phyloP scores from a whole-genome alignment of 768 basidiomycete genomes.

The Leccinum pellstonianum region DNA sequence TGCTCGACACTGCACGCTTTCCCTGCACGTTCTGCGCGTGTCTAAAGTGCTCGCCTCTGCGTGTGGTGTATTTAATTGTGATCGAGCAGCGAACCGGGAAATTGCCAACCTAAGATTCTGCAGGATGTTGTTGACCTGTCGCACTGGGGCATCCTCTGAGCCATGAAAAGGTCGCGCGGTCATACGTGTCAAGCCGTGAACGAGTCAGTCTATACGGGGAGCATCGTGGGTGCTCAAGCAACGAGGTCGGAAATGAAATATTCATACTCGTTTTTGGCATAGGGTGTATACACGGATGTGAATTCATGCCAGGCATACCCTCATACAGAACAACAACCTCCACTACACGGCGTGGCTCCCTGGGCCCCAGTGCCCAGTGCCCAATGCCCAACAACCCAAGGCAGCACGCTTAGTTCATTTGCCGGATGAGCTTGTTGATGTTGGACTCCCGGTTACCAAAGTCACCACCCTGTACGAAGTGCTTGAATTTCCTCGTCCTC shows the following conservation, averaged over 20 bases:
- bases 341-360: slow-evolving; percentile 7
- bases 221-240: not conserved
- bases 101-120: slow-evolving; percentile 28
- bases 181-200: not conserved
- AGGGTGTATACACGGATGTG: slow-evolving; percentile 28
- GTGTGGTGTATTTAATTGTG: not conserved
- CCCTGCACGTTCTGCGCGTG: slow-evolving; percentile 54
- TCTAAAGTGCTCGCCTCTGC: slow-evolving; percentile 71
- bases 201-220: not conserved
- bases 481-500: slow-evolving; percentile 97
- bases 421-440: slow-evolving; percentile 97
- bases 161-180: slow-evolving; percentile 7
- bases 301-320: slow-evolving; percentile 36
- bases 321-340: slow-evolving; percentile 14
- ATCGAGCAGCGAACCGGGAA: not conserved
- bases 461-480: slow-evolving; percentile 94
- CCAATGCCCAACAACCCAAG: slow-evolving; percentile 6
- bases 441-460: slow-evolving; percentile 95
- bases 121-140: slow-evolving; percentile 31
- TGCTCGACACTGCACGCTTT: slow-evolving; percentile 15
- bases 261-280: slow-evolving; percentile 30
- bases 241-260: not conserved
- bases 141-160: slow-evolving; percentile 12
- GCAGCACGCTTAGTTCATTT: slow-evolving; percentile 69
- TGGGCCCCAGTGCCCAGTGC: not conserved